A percentile compares a stretch with the other conserved stretches of the same genome.
phyloP scores from a whole-genome alignment of 2,329 filamentous ascomycete species.

The Penicillium sp. region DNA sequence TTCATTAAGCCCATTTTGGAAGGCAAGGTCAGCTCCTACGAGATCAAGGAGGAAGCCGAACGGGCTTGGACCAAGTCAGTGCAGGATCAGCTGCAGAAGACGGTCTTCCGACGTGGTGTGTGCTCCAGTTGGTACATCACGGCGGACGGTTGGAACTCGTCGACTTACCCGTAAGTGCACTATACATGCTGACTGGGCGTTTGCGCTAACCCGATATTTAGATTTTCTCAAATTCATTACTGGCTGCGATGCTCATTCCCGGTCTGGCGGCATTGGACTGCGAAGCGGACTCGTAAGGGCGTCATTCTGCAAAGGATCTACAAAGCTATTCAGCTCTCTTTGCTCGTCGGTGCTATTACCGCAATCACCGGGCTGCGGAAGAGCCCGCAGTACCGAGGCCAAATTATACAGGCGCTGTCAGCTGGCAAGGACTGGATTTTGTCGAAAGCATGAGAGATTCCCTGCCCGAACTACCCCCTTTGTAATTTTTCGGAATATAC shows the following conservation, averaged over 20 bases:
- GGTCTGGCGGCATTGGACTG: conserved; percentile 54
- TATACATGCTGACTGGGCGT: not conserved
- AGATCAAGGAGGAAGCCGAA: conserved; percentile 52
- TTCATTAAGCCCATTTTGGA: conserved; percentile 56
- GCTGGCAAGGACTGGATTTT: conserved; percentile 14
- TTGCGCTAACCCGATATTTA: conserved; percentile 22
- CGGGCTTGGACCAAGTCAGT: conserved; percentile 48
- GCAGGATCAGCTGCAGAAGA: conserved; percentile 46
- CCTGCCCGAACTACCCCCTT: no score
- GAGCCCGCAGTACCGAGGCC: conserved; percentile 8
- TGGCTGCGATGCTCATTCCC: conserved; percentile 52
- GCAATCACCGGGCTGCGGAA: conserved; percentile 16
- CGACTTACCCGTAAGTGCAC: conserved; percentile 44
- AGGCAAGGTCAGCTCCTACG: conserved; percentile 46
- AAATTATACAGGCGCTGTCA: conserved; percentile 9
- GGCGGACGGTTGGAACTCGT: conserved; percentile 51
- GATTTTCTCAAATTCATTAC: conserved; percentile 54
- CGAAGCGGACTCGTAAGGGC: conserved; percentile 52
- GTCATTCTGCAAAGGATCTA: conserved; percentile 30
- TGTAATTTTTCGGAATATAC: not conserved
- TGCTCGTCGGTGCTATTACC: conserved; percentile 18
- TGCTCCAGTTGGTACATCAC: conserved; percentile 53
- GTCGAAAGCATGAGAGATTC: not conserved
- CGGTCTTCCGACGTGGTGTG: conserved; percentile 49
- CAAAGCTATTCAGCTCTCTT: conserved; percentile 18